Base-by-base conservation (phyloP, 2,329 filamentous ascomycete genomes). In the Aspergillus niger region DNA sequence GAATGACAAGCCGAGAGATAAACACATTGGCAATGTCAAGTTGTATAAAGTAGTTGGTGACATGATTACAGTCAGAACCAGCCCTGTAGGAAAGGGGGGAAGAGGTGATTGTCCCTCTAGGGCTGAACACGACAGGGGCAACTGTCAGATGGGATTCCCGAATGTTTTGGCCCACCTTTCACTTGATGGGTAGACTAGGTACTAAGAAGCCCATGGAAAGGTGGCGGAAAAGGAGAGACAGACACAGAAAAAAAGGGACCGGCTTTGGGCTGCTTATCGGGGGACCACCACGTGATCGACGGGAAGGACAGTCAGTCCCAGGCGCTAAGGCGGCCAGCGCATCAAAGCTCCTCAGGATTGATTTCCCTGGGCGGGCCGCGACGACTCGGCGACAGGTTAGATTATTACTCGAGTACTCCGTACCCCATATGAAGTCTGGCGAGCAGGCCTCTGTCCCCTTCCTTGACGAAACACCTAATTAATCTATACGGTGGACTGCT, bases 151-250 rank as follows among this genome's bases (percentile, higher is more conserved):
- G 22, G 17, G n/a, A 30, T 28, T 2, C 20, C 20, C 20, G 50
- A 11, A 36, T 13, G 32, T 11, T 11, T 15, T 36, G 32, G 32
- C 32, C 32, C 32, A 36, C 32, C 10, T 36, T 36, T 15, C 32
- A 15, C 32, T 36, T 36, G 20, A 20, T 20, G 32, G 8, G 2
- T 36, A 10, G 30, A 2, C 20, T 20, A 20, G 20, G 20, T 20
- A 5, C 32, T 36, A 36, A 24, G 32, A 53, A 53, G 51, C 20
- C 32, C 24, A 39, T 8, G 43, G 8, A 47, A 41, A 17, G 51
- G 5, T 24, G 22, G 20, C n/a, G 81, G 84, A 6, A 83, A 73
- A 62, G 41, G 15, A 22, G 13, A 62, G 38, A 20, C 20, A 30
- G 10, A 22, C 17, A 13, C 10, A 10, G 24, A 38, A 43, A 26